Base-by-base conservation (phyloP, 768 basidiomycete genomes). In the Russula griseocarnosa region DNA sequence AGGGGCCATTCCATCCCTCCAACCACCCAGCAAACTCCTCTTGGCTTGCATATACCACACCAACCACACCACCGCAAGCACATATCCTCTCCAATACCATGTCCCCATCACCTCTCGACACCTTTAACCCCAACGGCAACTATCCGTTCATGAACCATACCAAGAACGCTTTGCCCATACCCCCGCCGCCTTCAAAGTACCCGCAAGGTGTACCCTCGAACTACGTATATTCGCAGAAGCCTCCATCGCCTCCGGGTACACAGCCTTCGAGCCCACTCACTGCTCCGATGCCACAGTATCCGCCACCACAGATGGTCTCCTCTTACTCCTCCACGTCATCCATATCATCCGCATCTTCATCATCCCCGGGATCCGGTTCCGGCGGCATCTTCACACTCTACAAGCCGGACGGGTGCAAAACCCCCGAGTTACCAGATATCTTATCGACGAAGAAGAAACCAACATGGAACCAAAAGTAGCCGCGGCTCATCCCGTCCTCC, bases 41-140 rank as follows among this genome's bases (percentile, higher is more conserved):
- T 54, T 11, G 24, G 32, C n/a, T 28, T 36, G 42, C 60, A 46
- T 26, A 61, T 46, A 22, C 28, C 26, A 18, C 38, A 28, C 26
- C n/a, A 10, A 16, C 24, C 38, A 46, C 20, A 46, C 20, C 16
- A 24, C 18, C 5, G 55, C 28, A 13, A 49, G 10, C 47, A 28
- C 28, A 40, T 51, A 55, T 36, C 53, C 40, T 51, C 58, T 36
- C 53, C 40, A 38, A 53, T 55, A 32, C 62, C 58, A 74, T 74
- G 73, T 70, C 75, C 55, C 67, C 71, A 36, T 69, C 72, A 42
- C 61, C 69, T 28, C 73, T 74, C 68, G 13, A 7, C 49, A 73
- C 75, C 24, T 80, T 86, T 69, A 76, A 86, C 75, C 84, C 84
- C 46, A 81, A 82, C 69, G 81, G 80, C 24, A 78, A 77, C 22